Percentiles rank a stretch among this genome's conserved stretches.
phyloP scores from a whole-genome alignment of 2,329 filamentous ascomycete genomes.

The Cryphonectria japonica region DNA sequence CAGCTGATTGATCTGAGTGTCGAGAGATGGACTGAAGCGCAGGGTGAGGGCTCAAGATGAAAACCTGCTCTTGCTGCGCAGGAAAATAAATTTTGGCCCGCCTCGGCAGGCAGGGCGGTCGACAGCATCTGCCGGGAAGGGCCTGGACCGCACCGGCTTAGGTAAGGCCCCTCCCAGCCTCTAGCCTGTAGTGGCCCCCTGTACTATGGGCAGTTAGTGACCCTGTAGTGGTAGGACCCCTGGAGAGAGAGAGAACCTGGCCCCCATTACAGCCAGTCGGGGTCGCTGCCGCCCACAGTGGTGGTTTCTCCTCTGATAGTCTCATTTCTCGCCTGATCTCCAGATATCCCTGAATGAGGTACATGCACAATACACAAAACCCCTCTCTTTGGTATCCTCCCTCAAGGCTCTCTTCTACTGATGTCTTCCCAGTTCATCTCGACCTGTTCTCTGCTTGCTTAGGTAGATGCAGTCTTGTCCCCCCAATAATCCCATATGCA shows the following conservation, averaged over 20 bases:
- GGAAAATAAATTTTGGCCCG: conserved; percentile 15
- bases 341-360: not conserved
- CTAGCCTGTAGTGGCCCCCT: not conserved
- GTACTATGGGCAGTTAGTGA: no score
- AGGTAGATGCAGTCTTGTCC: not conserved
- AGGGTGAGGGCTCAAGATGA: not conserved
- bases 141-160: conserved; percentile 5
- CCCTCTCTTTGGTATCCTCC: not conserved
- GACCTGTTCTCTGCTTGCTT: not conserved
- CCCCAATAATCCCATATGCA: conserved; percentile 39
- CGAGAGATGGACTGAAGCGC: not conserved
- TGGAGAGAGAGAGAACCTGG: not conserved
- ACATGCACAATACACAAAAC: not conserved
- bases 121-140: not conserved
- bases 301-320: not conserved
- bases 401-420: not conserved
- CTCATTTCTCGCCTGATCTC: not conserved
- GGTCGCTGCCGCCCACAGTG: conserved; percentile 10
- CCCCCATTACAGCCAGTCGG: conserved; percentile 13
- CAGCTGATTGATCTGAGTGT: not conserved
- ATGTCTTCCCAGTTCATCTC: not conserved
- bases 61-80: not conserved
- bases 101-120: conserved; percentile 7
- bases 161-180: not conserved
- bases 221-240: not conserved